Conservation (phyloP, 2,329 filamentous ascomycete species). For the Dactylellina sp. region DNA sequence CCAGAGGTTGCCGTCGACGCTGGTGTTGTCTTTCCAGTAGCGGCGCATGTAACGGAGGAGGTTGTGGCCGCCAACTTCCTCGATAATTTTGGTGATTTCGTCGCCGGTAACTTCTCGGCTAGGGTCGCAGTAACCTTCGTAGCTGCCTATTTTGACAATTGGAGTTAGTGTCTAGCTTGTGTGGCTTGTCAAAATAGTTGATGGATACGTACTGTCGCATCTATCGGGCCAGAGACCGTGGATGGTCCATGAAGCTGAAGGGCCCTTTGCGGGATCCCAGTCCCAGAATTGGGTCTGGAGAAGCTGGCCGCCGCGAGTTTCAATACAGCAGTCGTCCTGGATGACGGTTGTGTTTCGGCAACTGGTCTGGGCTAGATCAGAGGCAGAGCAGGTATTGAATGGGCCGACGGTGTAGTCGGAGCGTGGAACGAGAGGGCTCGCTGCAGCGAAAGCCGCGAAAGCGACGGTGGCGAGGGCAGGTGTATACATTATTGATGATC, state of each 20-base stretch:
- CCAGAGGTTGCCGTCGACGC: slow-evolving; percentile 72
- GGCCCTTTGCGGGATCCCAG: slow-evolving; percentile 69
- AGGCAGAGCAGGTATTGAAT: slow-evolving; percentile 38
- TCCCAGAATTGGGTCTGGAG: slow-evolving; percentile 74
- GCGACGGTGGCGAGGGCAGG: slow-evolving; percentile 14
- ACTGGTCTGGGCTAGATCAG: slow-evolving; percentile 62
- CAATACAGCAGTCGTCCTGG: slow-evolving; percentile 71
- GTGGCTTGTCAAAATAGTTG: not conserved
- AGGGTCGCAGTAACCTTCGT: slow-evolving; percentile 70
- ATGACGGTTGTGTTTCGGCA: slow-evolving; percentile 69
- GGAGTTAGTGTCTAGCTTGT: no score
- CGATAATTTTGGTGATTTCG: slow-evolving; percentile 70
- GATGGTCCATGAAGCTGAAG: slow-evolving; percentile 66
- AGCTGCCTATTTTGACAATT: slow-evolving; percentile 65
- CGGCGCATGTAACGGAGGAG: slow-evolving; percentile 71
- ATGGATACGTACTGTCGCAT: slow-evolving; percentile 67
- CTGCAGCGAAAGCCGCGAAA: slow-evolving; percentile 29
- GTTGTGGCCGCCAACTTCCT: slow-evolving; percentile 67
- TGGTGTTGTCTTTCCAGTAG: slow-evolving; percentile 72
- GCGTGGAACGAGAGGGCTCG: slow-evolving; percentile 12
- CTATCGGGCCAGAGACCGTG: slow-evolving; percentile 65
- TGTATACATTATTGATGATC: slow-evolving; percentile 32
- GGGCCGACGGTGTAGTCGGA: slow-evolving; percentile 40
- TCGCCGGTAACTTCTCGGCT: slow-evolving; percentile 68
- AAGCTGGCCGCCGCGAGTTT: slow-evolving; percentile 70